These are phyloP conservation scores for Lithohypha guttulata DNA, from an alignment of 2,329 filamentous ascomycete genomes.

Conservation along the genomic window DNA sequence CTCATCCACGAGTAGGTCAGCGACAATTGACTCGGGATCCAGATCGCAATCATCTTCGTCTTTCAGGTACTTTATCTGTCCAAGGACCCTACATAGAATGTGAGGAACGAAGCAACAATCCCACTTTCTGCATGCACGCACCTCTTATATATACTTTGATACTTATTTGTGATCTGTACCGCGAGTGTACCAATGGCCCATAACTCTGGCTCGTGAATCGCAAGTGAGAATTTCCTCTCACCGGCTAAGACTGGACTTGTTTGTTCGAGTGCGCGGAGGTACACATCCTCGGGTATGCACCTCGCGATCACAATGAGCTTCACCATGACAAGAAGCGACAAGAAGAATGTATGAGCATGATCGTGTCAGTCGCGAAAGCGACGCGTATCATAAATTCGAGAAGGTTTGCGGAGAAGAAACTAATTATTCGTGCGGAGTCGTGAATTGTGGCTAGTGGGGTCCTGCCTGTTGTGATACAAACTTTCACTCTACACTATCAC, in stretches of 20 bases:
- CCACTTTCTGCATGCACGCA: too few relatives aligned
- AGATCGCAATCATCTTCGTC: conserved; percentile 22
- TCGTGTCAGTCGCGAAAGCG: neutral
- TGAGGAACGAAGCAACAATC: too few relatives aligned
- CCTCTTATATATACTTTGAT: conserved; percentile 19
- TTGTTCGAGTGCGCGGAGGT: conserved; percentile 12
- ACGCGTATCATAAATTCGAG: conserved; percentile 4
- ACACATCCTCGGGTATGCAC: conserved; percentile 20
- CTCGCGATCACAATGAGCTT: conserved; percentile 19
- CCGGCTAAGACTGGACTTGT: conserved; percentile 3
- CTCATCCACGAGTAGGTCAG: conserved; percentile 21
- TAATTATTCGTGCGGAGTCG: too few relatives aligned
- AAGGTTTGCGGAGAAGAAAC: conserved; percentile 7
- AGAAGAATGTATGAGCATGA: conserved; percentile 1
- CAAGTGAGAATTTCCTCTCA: conserved; percentile 17
- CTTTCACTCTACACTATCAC: neutral
- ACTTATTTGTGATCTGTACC: conserved; percentile 17
- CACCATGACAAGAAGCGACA: conserved; percentile 15
- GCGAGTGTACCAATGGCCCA: conserved; percentile 20
- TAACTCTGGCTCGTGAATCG: conserved; percentile 18
- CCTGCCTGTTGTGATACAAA: neutral
- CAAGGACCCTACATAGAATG: conserved; percentile 14
- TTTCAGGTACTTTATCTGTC: conserved; percentile 22
- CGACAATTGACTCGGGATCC: conserved; percentile 19
- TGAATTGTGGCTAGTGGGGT: too few relatives aligned